Percentiles rank a stretch among this genome's conserved stretches.
phyloP scores from a whole-genome alignment of 2,329 filamentous ascomycete genomes.

The Thielaviopsis ethacetica region DNA sequence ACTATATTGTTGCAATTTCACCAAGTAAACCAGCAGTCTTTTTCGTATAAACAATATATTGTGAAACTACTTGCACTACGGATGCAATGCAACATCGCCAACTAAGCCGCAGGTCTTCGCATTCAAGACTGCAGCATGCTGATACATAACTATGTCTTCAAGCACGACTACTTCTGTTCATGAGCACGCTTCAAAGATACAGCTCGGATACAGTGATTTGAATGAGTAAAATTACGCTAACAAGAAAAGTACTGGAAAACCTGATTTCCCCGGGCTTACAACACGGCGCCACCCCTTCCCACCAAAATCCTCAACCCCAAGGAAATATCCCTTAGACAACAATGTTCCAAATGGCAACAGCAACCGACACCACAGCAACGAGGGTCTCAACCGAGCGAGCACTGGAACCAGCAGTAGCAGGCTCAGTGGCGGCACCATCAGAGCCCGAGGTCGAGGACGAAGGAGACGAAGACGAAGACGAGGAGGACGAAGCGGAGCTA shows the following conservation, averaged over 20 bases:
- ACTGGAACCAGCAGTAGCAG: not conserved
- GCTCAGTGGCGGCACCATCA: not conserved
- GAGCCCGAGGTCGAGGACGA: not conserved
- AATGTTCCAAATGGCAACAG: conserved; percentile 3
- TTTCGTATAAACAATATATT: not conserved
- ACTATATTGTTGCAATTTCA: no score
- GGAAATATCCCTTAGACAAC: not conserved
- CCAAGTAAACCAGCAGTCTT: not conserved
- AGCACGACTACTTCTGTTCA: no score
- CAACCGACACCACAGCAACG: not conserved
- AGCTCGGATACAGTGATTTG: not conserved
- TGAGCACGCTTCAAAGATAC: not conserved
- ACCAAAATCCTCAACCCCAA: not conserved
- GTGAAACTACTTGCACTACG: not conserved
- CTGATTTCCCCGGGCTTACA: no score
- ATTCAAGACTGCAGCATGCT: not conserved
- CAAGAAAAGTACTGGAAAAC: no score
- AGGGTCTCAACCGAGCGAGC: not conserved
- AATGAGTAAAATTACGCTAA: no score
- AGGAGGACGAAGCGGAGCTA: not conserved
- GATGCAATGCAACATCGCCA: not conserved
- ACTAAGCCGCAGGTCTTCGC: not conserved
- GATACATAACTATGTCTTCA: no score
- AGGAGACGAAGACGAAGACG: not conserved
- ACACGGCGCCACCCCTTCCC: no score